These are phyloP conservation scores for Penicillium sp. DNA, from an alignment of 2,329 filamentous ascomycete genomes.

Conservation along the genomic window DNA sequence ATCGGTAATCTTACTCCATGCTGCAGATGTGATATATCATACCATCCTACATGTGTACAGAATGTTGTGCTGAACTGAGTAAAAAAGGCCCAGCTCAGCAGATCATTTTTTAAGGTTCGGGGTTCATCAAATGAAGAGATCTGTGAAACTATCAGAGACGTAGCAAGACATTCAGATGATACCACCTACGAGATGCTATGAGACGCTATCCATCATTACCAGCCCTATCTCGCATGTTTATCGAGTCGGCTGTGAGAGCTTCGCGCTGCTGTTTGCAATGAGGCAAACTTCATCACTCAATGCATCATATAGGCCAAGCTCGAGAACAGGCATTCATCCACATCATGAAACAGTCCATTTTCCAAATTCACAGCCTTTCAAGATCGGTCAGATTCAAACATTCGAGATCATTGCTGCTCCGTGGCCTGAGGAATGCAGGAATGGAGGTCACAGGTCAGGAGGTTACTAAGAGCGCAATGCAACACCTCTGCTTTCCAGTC, in stretches of 20 bases:
- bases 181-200: background rate
- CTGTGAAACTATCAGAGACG: background rate
- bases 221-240: background rate
- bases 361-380: background rate
- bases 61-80: background rate
- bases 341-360: constrained; percentile 7
- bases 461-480: background rate
- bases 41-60: background rate
- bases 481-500: background rate
- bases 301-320: background rate
- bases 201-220: background rate
- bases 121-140: background rate
- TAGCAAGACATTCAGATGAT: background rate
- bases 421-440: no score
- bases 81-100: background rate
- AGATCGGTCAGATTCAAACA: background rate
- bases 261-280: background rate
- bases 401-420: no score
- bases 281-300: no score
- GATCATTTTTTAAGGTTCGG: background rate
- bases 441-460: background rate
- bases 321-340: background rate
- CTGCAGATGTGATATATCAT: background rate
- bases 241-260: background rate
- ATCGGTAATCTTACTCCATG: background rate